Conservation (phyloP, 2,329 filamentous ascomycete genomes). For the Rhynchosporium agropyri region DNA sequence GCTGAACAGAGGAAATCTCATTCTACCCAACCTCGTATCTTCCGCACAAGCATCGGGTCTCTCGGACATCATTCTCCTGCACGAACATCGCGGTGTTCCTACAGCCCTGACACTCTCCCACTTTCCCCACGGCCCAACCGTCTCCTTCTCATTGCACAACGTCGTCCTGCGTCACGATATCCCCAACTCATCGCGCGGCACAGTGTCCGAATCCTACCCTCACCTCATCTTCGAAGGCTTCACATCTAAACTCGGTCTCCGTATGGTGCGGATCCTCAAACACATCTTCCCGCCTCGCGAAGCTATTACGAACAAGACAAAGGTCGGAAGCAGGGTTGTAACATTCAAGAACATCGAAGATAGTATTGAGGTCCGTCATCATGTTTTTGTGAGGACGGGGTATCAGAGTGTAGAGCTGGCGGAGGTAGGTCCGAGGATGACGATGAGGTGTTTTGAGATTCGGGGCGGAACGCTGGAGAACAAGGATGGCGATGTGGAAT, state of each 20-base stretch:
- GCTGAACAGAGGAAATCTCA: conserved; percentile 87
- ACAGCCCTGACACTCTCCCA: conserved; percentile 87
- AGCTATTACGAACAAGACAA: conserved; percentile 67
- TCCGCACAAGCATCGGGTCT: conserved; percentile 81
- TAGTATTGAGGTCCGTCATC: conserved; percentile 88
- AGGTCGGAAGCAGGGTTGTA: conserved; percentile 85
- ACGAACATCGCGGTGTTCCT: conserved; percentile 91
- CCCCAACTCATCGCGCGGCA: conserved; percentile 82
- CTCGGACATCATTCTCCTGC: conserved; percentile 82
- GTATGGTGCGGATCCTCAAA: conserved; percentile 88
- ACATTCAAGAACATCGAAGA: conserved; percentile 96
- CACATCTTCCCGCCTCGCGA: conserved; percentile 93
- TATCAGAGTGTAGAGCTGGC: conserved; percentile 87
- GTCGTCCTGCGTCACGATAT: conserved; percentile 93
- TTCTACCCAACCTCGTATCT: conserved; percentile 81
- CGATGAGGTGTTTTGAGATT: conserved; percentile 95
- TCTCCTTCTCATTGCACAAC: conserved; percentile 87
- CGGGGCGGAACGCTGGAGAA: conserved; percentile 88
- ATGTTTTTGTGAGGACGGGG: conserved; percentile 91
- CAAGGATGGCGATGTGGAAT: conserved; percentile 94
- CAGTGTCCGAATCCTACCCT: conserved; percentile 88
- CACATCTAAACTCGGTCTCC: conserved; percentile 74
- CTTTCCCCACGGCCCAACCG: conserved; percentile 85
- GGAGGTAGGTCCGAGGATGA: conserved; percentile 93
- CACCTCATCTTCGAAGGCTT: conserved; percentile 97